Evolutionary conservation across 2,329 filamentous ascomycete species (phyloP).

Genomic region (Claviceps lovelessii): DNA sequence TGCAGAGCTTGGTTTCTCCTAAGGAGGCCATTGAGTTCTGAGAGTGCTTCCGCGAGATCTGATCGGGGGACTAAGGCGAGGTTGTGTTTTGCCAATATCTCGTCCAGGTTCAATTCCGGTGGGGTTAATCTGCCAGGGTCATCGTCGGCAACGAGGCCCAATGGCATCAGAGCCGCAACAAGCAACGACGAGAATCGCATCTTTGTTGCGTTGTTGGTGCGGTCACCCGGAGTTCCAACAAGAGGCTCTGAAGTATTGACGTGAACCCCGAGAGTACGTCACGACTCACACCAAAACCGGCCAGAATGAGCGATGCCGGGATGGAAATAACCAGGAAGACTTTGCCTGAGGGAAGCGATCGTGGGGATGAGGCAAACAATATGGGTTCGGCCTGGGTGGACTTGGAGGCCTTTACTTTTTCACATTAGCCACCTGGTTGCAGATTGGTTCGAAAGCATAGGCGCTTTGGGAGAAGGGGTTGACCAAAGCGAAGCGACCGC

Average conservation of each 20-base stretch:
- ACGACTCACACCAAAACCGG: background rate
- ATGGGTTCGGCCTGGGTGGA: background rate
- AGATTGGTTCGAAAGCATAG: background rate
- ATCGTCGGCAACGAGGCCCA: slow-evolving; percentile 18
- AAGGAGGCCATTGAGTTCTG: slow-evolving; percentile 27
- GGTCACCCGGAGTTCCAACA: background rate
- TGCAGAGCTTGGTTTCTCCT: slow-evolving; percentile 14
- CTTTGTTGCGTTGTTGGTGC: slow-evolving; percentile 2
- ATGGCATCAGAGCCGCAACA: slow-evolving; percentile 20
- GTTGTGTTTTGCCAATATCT: slow-evolving; percentile 28
- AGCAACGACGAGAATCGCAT: slow-evolving; percentile 26
- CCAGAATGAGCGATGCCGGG: background rate
- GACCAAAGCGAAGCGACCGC: background rate
- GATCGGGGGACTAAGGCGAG: slow-evolving; percentile 30
- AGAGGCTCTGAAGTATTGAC: background rate
- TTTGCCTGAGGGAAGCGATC: background rate
- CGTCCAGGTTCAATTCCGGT: slow-evolving; percentile 25
- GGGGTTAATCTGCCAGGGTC: slow-evolving; percentile 11
- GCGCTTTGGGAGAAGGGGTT: slow-evolving; percentile 2
- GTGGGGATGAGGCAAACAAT: background rate
- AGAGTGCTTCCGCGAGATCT: slow-evolving; percentile 29
- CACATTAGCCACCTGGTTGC: background rate
- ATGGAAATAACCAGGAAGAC: background rate
- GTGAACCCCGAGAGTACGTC: background rate
- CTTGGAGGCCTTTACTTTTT: background rate